These are phyloP conservation scores for Suaeda aralocaspica DNA, from an alignment of 148 eudicot species.

Conservation along the genomic window DNA sequence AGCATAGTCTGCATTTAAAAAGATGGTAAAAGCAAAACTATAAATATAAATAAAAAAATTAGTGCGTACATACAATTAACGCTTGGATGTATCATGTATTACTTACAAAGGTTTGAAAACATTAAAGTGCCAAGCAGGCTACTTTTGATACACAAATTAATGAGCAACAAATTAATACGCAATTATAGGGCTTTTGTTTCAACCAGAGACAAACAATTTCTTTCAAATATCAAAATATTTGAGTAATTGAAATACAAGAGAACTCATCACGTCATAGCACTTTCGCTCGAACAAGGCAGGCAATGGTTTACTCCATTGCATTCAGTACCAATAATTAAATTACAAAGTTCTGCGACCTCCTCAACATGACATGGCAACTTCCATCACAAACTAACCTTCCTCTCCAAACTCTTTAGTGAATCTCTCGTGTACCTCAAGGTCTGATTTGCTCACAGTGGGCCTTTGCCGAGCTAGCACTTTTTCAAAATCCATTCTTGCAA, in stretches of 20 bases:
- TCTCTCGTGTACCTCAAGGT: constrained; percentile 89
- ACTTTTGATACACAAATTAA: constrained; percentile 9
- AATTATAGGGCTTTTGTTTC: constrained; percentile 17
- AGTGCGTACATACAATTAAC: neutral
- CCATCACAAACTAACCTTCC: constrained; percentile 54
- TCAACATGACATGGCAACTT: neutral
- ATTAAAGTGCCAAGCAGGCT: constrained; percentile 15
- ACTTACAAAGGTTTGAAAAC: neutral
- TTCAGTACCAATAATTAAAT: constrained; percentile 22
- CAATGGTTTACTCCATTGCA: constrained; percentile 19
- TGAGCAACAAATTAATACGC: constrained; percentile 11
- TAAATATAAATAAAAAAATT: neutral
- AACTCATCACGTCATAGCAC: neutral
- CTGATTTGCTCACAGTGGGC: constrained; percentile 92
- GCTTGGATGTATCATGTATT: constrained; percentile 9
- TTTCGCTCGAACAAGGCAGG: neutral
- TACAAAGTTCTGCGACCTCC: constrained; percentile 22
- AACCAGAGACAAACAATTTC: constrained; percentile 18
- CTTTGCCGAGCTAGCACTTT: constrained; percentile 88
- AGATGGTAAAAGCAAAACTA: too few species aligned
- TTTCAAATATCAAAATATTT: constrained; percentile 19
- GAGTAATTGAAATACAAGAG: constrained; percentile 18
- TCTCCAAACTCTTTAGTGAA: constrained; percentile 94
- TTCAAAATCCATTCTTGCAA: constrained; percentile 72
- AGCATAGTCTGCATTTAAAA: too few species aligned